Conservation (phyloP, 129 eudicot genomes). For the Mikania micrantha region DNA sequence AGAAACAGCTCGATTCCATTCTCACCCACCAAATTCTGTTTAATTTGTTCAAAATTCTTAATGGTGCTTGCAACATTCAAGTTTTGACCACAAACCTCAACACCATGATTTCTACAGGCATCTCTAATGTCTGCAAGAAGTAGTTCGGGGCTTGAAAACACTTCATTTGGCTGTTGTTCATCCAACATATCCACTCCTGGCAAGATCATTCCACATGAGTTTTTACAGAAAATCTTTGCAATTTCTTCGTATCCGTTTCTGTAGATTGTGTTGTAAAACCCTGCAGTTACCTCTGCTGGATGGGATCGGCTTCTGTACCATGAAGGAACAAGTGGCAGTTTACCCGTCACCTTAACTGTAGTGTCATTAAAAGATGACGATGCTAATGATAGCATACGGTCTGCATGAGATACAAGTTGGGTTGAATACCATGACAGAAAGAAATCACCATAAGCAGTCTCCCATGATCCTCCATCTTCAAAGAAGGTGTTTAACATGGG, state of each 20-base stretch:
- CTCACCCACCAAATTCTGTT: conserved; percentile 41
- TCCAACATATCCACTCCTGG: conserved; percentile 80
- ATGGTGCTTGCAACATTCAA: conserved; percentile 23
- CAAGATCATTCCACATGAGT: conserved; percentile 47
- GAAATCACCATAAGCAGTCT: conserved; percentile 70
- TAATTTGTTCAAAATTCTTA: conserved; percentile 48
- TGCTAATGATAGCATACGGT: conserved; percentile 64
- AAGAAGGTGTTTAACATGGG: conserved; percentile 55
- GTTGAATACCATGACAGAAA: conserved; percentile 87
- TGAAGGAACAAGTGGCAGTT: conserved; percentile 58
- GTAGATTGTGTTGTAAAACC: conserved; percentile 58
- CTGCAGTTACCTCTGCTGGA: conserved; percentile 77
- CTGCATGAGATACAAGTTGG: conserved; percentile 55
- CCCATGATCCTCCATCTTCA: conserved; percentile 76
- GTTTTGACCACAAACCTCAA: conserved; percentile 57
- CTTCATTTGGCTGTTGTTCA: conserved; percentile 40
- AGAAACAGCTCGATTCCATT: conserved; percentile 49
- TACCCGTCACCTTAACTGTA: conserved; percentile 42
- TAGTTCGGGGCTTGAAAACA: conserved; percentile 53
- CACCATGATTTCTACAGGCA: conserved; percentile 41
- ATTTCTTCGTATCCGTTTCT: conserved; percentile 63
- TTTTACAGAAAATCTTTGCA: conserved; percentile 37
- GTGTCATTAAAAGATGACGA: conserved; percentile 40
- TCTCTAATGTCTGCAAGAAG: conserved; percentile 40
- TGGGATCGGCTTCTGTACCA: conserved; percentile 65